Conservation (phyloP, 2,329 filamentous ascomycete genomes). For the Trichoderma koningii region DNA sequence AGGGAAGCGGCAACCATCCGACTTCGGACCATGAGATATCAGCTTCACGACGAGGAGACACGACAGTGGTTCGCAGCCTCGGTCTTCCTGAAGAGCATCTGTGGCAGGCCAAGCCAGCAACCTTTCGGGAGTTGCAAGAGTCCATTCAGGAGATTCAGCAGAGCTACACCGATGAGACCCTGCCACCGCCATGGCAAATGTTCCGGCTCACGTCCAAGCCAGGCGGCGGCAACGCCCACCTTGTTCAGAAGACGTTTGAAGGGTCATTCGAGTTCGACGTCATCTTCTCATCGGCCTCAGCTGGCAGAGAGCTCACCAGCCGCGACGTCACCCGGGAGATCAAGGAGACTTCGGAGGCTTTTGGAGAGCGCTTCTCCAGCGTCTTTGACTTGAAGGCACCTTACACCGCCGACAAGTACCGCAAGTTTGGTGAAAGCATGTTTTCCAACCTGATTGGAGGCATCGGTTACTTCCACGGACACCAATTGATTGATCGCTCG, state of each 20-base stretch:
- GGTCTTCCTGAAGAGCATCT: conserved; percentile 65
- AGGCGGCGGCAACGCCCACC: conserved; percentile 74
- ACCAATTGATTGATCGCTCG: conserved; percentile 85
- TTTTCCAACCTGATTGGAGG: conserved; percentile 93
- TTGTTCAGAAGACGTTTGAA: conserved; percentile 89
- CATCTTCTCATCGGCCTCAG: conserved; percentile 79
- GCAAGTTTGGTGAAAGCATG: conserved; percentile 81
- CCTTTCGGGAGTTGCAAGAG: conserved; percentile 57
- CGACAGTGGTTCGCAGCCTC: conserved; percentile 74
- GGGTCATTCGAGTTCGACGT: conserved; percentile 93
- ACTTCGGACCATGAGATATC: conserved; percentile 67
- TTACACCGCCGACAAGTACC: conserved; percentile 72
- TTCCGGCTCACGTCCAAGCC: conserved; percentile 76
- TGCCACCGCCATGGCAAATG: conserved; percentile 81
- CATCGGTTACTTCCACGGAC: conserved; percentile 91
- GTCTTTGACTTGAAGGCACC: conserved; percentile 70
- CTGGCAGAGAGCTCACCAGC: conserved; percentile 54
- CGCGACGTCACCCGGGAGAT: conserved; percentile 72
- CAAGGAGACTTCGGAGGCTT: conserved; percentile 64
- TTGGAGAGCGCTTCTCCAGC: conserved; percentile 72
- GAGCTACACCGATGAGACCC: conserved; percentile 59
- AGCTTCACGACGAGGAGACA: conserved; percentile 69
- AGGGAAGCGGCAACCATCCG: conserved; percentile 65
- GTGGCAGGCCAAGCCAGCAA: conserved; percentile 79
- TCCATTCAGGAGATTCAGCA: conserved; percentile 53